A percentile compares a stretch with the other conserved stretches of the same genome.
phyloP scores from a whole-genome alignment of 1,284 basidiomycete genomes.

The Cronartium quercuum region DNA sequence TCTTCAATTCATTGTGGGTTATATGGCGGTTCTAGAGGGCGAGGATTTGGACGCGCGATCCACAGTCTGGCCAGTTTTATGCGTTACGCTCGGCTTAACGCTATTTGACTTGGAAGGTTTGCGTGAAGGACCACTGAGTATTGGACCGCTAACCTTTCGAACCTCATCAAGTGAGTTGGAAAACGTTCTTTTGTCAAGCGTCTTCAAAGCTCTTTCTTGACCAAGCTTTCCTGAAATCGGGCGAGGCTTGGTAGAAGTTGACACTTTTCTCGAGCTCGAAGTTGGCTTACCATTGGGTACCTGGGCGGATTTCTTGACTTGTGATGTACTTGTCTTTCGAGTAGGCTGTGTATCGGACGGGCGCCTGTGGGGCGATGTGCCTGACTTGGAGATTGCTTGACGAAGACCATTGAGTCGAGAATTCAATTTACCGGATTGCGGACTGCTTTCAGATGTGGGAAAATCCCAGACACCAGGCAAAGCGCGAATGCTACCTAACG shows the following conservation, averaged over 20 bases:
- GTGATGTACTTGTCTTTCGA: background rate
- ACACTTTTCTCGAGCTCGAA: too few relatives aligned
- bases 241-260: background rate
- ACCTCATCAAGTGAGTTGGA: too few relatives aligned
- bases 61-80: too few relatives aligned
- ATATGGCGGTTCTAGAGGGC: too few relatives aligned
- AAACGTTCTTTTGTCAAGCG: background rate
- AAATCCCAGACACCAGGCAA: background rate
- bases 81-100: too few relatives aligned
- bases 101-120: too few relatives aligned
- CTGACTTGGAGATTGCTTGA: background rate
- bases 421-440: background rate
- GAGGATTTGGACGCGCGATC: too few relatives aligned
- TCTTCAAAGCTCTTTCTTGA: background rate
- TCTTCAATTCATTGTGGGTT: too few relatives aligned
- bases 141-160: too few relatives aligned
- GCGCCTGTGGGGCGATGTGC: background rate
- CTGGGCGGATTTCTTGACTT: background rate
- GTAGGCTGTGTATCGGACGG: background rate
- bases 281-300: background rate
- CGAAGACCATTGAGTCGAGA: background rate
- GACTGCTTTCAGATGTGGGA: background rate
- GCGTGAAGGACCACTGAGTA: too few relatives aligned
- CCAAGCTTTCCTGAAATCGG: conserved; percentile 12
- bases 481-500: conserved; percentile 3